A percentile compares a stretch with the other conserved stretches of the same genome.
Conservation (phyloP, 192 early-diverging fungal genomes). For the Podila epigama region DNA sequence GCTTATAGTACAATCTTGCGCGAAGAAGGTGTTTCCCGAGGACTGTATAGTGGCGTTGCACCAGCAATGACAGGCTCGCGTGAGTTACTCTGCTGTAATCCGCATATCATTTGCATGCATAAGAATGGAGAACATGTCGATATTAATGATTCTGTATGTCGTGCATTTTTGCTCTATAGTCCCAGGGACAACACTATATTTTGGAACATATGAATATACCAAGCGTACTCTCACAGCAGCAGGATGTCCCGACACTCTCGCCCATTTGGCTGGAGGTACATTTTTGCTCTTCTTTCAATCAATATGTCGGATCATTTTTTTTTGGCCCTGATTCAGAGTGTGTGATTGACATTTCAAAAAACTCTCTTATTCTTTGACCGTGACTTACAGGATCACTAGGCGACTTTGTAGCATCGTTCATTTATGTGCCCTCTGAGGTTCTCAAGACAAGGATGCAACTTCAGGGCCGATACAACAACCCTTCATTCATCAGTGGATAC, state of each 20-base stretch:
- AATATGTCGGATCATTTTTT: not conserved
- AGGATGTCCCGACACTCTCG: conserved; percentile 56
- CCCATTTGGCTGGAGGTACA: conserved; percentile 60
- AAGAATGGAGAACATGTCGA: not conserved
- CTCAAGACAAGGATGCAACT: conserved; percentile 83
- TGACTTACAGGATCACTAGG: conserved; percentile 51
- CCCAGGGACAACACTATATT: conserved; percentile 63
- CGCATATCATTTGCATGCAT: not conserved
- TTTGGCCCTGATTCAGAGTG: not conserved
- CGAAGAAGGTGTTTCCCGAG: conserved; percentile 60
- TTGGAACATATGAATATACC: conserved; percentile 64
- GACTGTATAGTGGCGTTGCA: conserved; percentile 61
- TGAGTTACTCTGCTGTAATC: not conserved
- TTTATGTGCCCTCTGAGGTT: conserved; percentile 68
- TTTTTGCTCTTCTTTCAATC: too few relatives aligned
- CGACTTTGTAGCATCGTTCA: conserved; percentile 61
- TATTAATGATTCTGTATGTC: not conserved
- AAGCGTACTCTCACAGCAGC: conserved; percentile 59
- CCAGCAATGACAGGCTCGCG: conserved; percentile 63
- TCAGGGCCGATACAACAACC: conserved; percentile 78
- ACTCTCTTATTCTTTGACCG: not conserved
- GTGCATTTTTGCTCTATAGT: conserved; percentile 33
- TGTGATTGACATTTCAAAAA: not conserved
- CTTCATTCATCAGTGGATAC: conserved; percentile 71
- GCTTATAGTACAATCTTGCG: conserved; percentile 61